These are phyloP conservation scores for Ulota crispa DNA, from an alignment of 225 moss, liverwort and hornwort species.

Conservation along the genomic window DNA sequence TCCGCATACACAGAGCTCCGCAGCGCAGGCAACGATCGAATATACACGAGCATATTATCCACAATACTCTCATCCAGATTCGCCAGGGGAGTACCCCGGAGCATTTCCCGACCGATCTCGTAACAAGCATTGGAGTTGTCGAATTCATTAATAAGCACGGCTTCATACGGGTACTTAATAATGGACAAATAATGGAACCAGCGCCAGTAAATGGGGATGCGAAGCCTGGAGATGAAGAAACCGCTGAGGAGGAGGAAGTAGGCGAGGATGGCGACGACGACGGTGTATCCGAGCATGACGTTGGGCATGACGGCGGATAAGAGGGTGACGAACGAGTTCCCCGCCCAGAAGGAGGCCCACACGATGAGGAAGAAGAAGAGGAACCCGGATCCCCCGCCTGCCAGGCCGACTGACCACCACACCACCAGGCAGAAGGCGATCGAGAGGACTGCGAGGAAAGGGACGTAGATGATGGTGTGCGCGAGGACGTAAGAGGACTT, in stretches of 20 bases:
- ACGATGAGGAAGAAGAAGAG: constrained; percentile 43
- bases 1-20: constrained; percentile 34
- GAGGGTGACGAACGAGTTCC: constrained; percentile 64
- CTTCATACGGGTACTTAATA: constrained; percentile 89
- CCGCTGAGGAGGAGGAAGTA: constrained; percentile 82
- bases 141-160: constrained; percentile 81
- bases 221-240: constrained; percentile 68
- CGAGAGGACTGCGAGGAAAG: constrained; percentile 61
- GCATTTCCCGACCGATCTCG: constrained; percentile 56
- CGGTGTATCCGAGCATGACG: constrained; percentile 74
- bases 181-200: constrained; percentile 87
- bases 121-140: constrained; percentile 50
- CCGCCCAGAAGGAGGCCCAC: constrained; percentile 51
- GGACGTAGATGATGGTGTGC: constrained; percentile 68
- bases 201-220: constrained; percentile 82
- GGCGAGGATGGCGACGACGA: constrained; percentile 72
- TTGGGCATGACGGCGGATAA: constrained; percentile 74
- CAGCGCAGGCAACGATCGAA: constrained; percentile 39
- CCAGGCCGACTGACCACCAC: constrained; percentile 83
- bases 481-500: constrained; percentile 88
- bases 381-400: constrained; percentile 64
- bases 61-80: constrained; percentile 48
- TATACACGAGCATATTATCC: constrained; percentile 46
- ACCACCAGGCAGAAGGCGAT: constrained; percentile 60
- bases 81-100: constrained; percentile 59